Percentiles rank a stretch among this genome's conserved stretches.
phyloP scores from a whole-genome alignment of 192 early-diverging fungal genomes.

The Coemansia guatemalensis region DNA sequence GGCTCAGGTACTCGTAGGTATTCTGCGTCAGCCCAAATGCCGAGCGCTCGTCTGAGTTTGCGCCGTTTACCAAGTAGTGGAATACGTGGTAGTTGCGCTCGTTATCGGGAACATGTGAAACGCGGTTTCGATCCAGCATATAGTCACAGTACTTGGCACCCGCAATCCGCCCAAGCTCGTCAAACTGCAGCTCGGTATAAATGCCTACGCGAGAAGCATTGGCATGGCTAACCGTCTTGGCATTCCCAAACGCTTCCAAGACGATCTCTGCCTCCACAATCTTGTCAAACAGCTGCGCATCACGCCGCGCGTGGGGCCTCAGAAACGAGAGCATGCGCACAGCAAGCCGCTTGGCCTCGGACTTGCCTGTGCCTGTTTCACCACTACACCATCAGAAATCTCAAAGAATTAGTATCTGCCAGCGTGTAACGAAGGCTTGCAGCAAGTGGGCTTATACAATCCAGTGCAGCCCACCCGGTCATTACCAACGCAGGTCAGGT shows the following conservation, averaged over 20 bases:
- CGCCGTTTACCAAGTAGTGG: constrained; percentile 91
- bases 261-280: constrained; percentile 69
- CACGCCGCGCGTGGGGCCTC: constrained; percentile 68
- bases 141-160: constrained; percentile 88
- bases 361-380: constrained; percentile 86
- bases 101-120: constrained; percentile 61
- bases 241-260: constrained; percentile 87
- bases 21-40: constrained; percentile 67
- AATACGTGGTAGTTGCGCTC: constrained; percentile 95
- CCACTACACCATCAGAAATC: constrained; percentile 61
- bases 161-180: constrained; percentile 85
- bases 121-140: constrained; percentile 81
- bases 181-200: constrained; percentile 89
- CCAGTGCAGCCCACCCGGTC: not conserved
- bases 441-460: not conserved
- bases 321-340: constrained; percentile 69
- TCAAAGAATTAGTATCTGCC: not conserved
- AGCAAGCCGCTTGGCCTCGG: constrained; percentile 66
- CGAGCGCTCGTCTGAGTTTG: constrained; percentile 70
- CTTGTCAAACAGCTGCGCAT: constrained; percentile 67
- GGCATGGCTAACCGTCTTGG: constrained; percentile 68
- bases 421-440: not conserved
- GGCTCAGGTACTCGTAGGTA: constrained; percentile 55
- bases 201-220: constrained; percentile 85
- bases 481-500: not conserved